Conservation (phyloP, 2,329 filamentous ascomycete genomes). For the Decorospora gaudefroyi region DNA sequence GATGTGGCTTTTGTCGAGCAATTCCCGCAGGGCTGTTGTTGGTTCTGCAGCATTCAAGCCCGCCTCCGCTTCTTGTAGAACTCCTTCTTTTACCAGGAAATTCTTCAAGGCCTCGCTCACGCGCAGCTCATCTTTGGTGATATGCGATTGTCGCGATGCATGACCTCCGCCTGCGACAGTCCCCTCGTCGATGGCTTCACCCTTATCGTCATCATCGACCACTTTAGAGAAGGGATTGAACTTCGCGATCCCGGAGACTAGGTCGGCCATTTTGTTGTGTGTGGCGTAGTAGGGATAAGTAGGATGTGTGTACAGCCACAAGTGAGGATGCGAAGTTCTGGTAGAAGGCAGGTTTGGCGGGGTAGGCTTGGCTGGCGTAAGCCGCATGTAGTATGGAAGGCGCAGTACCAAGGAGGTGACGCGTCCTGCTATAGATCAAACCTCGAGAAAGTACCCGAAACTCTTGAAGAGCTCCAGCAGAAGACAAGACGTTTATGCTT, state of each 20-base stretch:
- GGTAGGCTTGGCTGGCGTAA: conserved; percentile 13
- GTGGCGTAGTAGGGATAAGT: conserved; percentile 1
- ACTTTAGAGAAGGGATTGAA: conserved; percentile 41
- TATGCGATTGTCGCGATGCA: conserved; percentile 54
- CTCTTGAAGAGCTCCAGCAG: no score
- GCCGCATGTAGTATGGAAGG: conserved; percentile 6
- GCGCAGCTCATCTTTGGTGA: conserved; percentile 59
- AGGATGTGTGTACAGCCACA: conserved; percentile 8
- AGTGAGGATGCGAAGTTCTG: neutral
- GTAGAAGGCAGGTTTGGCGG: conserved; percentile 9
- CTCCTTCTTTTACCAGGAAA: conserved; percentile 59
- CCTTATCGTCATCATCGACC: conserved; percentile 57
- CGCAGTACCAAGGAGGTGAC: neutral
- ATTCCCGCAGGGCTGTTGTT: conserved; percentile 53
- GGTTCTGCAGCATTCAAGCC: conserved; percentile 53
- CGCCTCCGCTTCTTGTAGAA: conserved; percentile 56
- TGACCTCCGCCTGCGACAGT: conserved; percentile 65
- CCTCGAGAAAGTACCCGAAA: neutral
- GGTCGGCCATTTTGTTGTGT: conserved; percentile 38
- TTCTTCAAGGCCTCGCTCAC: conserved; percentile 63
- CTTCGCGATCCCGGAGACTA: conserved; percentile 41
- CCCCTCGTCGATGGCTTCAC: conserved; percentile 57
- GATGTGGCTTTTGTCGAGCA: conserved; percentile 64
- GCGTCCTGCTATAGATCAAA: neutral
- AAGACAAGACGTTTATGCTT: no score